A percentile compares a stretch with the other conserved stretches of the same genome.
phyloP scores from a whole-genome alignment of 2,329 filamentous ascomycete genomes.

The Lecanosticta acicola region DNA sequence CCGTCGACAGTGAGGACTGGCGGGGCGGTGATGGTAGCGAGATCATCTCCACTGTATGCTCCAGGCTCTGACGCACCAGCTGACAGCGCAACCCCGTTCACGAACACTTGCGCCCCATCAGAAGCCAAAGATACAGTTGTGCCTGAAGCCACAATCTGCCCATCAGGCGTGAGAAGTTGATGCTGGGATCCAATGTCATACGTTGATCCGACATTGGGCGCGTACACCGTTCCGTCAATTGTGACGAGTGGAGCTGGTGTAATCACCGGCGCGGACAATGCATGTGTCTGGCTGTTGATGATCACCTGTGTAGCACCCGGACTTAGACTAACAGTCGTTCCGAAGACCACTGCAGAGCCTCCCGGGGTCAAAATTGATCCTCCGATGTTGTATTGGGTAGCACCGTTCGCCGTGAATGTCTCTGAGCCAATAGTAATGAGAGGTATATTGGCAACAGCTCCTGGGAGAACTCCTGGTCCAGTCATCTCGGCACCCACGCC shows the following conservation, averaged over 20 bases:
- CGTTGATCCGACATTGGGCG: slow-evolving; percentile 30
- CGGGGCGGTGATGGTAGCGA: slow-evolving; percentile 23
- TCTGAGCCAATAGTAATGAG: slow-evolving; percentile 38
- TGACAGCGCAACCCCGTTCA: slow-evolving; percentile 28
- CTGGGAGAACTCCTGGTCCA: slow-evolving; percentile 8
- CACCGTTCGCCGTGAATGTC: slow-evolving; percentile 41
- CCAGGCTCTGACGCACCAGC: no score
- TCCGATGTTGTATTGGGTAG: slow-evolving; percentile 41
- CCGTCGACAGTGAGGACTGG: slow-evolving; percentile 30
- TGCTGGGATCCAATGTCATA: slow-evolving; percentile 29
- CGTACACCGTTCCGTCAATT: slow-evolving; percentile 28
- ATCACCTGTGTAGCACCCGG: slow-evolving; percentile 37
- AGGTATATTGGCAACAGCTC: slow-evolving; percentile 23
- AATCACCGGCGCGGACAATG: slow-evolving; percentile 28
- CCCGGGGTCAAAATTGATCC: slow-evolving; percentile 35
- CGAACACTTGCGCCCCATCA: slow-evolving; percentile 36
- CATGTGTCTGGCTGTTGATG: slow-evolving; percentile 35
- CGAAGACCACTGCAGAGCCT: slow-evolving; percentile 35
- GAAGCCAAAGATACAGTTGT: slow-evolving; percentile 38
- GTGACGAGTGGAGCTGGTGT: slow-evolving; percentile 30
- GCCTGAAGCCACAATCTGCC: slow-evolving; percentile 35
- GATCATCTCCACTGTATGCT: background rate
- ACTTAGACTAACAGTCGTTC: slow-evolving; percentile 38
- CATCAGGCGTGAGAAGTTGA: slow-evolving; percentile 33
- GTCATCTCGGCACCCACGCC: background rate